Conservation (phyloP, 768 basidiomycete genomes). For the Lentinula edodes region DNA sequence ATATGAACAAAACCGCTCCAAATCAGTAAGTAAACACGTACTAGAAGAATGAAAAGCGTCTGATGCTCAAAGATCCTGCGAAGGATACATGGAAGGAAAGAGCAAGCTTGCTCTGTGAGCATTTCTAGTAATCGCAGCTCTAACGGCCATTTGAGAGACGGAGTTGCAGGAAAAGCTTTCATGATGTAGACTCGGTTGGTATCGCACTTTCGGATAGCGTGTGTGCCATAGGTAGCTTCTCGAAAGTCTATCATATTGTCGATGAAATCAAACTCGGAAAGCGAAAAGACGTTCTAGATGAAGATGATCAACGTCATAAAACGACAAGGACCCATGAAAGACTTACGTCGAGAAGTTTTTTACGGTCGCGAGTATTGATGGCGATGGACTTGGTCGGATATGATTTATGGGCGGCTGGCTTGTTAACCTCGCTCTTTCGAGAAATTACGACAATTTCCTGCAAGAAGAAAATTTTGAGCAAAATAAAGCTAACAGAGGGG, state of each 20-base stretch:
- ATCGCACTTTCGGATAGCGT: conserved; percentile 22
- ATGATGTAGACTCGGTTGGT: conserved; percentile 27
- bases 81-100: conserved; percentile 33
- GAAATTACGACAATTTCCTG: conserved; percentile 48
- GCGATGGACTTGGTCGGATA: not conserved
- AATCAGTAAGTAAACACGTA: conserved; percentile 14
- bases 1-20: not conserved
- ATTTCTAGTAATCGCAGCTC: conserved; percentile 32
- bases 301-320: not conserved
- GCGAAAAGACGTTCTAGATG: conserved; percentile 1
- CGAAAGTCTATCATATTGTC: conserved; percentile 2
- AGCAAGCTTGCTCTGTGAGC: conserved; percentile 25
- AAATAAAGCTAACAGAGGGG: not conserved
- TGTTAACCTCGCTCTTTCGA: conserved; percentile 21
- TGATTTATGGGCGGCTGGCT: not conserved
- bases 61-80: conserved; percentile 37
- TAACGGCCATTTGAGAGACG: conserved; percentile 12
- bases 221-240: conserved; percentile 8
- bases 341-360: conserved; percentile 14
- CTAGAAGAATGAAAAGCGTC: conserved; percentile 33
- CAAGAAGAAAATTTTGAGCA: not conserved
- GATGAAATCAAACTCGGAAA: conserved; percentile 32
- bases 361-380: conserved; percentile 17
- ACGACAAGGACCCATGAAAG: not conserved
- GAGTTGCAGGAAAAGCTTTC: conserved; percentile 15